Percentiles rank a stretch among this genome's conserved stretches.
These are phyloP conservation scores for Evansstolkia leycettana DNA, from an alignment of 495 filamentous ascomycete genomes.

Conservation along the genomic window DNA sequence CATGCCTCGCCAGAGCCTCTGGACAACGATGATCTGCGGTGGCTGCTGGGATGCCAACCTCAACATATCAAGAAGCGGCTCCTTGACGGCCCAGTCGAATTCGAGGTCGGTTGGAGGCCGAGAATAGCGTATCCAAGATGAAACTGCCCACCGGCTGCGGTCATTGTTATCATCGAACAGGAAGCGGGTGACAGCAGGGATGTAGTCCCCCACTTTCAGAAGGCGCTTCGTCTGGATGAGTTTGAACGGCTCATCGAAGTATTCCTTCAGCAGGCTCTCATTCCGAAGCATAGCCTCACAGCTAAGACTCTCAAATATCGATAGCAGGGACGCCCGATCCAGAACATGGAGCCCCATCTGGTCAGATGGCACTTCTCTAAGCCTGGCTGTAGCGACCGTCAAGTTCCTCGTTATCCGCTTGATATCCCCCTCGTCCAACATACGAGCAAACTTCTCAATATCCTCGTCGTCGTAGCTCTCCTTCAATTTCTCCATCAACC, in stretches of 20 bases:
- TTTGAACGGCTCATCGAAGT: constrained; percentile 69
- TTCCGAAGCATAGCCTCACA: constrained; percentile 47
- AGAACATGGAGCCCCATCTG: constrained; percentile 36
- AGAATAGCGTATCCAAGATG: constrained; percentile 49
- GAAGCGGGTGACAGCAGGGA: constrained; percentile 70
- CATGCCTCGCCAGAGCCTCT: constrained; percentile 65
- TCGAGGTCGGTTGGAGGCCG: constrained; percentile 47
- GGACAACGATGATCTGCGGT: constrained; percentile 37
- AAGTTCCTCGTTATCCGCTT: constrained; percentile 49
- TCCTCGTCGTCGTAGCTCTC: constrained; percentile 52
- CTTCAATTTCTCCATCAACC: constrained; percentile 47
- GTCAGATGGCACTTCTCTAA: constrained; percentile 34
- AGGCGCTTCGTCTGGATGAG: constrained; percentile 60
- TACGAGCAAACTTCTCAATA: constrained; percentile 40
- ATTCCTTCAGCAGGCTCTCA: constrained; percentile 34
- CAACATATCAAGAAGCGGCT: constrained; percentile 39
- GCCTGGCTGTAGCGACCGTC: constrained; percentile 28
- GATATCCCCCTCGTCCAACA: constrained; percentile 47
- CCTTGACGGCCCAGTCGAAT: constrained; percentile 74
- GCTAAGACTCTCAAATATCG: constrained; percentile 53
- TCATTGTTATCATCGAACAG: constrained; percentile 54
- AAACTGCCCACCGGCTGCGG: constrained; percentile 54
- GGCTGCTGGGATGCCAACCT: constrained; percentile 30
- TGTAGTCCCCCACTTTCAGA: constrained; percentile 54
- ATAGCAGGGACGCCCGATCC: constrained; percentile 37